These are phyloP conservation scores for Yarrowia bubula DNA, from an alignment of 805 yeast species.

Conservation along the genomic window DNA sequence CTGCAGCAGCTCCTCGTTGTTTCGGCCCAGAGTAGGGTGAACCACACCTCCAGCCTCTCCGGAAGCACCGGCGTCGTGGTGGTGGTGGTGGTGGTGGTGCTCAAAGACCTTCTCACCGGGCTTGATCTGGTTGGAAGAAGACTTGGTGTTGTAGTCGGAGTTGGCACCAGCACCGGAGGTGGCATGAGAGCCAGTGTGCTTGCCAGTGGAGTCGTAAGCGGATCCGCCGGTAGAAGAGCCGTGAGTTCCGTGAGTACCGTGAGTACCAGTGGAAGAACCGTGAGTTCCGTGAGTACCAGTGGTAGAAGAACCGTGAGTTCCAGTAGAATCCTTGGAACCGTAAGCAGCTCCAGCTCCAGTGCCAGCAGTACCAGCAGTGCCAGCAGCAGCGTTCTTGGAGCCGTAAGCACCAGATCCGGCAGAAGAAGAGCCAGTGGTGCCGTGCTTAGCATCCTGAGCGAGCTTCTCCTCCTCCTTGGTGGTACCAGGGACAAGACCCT, in stretches of 20 bases:
- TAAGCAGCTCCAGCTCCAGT: not conserved
- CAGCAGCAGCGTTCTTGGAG: not conserved
- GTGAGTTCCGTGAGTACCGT: not conserved
- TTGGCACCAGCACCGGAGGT: not conserved
- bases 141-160: constrained; percentile 11
- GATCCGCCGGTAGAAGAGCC: not conserved
- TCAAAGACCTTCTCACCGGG: constrained; percentile 21
- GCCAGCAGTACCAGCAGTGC: not conserved
- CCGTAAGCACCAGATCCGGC: not conserved
- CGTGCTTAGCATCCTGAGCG: constrained; percentile 4
- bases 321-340: not conserved
- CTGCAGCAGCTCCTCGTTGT: constrained; percentile 17
- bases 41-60: not conserved
- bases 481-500: constrained; percentile 3
- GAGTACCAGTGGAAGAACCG: not conserved
- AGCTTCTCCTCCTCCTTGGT: constrained; percentile 16
- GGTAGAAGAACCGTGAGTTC: not conserved
- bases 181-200: constrained; percentile 1
- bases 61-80: not conserved
- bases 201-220: constrained; percentile 10
- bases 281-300: not conserved
- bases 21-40: constrained; percentile 24
- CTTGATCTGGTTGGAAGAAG: not conserved
- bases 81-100: constrained; percentile 28
- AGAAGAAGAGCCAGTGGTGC: not conserved